Percentiles rank a stretch among this genome's conserved stretches.
Evolutionary conservation across 2,329 filamentous ascomycete species (phyloP).

Genomic region (Thelonectria blattea): DNA sequence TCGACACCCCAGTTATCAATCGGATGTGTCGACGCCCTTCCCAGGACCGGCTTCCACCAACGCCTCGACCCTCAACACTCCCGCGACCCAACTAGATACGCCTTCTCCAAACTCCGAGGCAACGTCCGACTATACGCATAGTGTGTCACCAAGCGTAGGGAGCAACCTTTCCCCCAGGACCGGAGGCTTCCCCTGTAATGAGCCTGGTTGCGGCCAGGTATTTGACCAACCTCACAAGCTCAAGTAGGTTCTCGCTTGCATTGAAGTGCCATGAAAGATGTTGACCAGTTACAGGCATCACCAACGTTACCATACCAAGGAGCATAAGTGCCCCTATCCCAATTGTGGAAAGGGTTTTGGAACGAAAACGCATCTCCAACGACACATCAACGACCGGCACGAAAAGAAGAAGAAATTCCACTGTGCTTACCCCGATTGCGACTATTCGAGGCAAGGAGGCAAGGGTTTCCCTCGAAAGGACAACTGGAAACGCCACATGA

Average conservation of each 20-base stretch:
- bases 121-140: conserved; percentile 44
- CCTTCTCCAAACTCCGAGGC: conserved; percentile 49
- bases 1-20: conserved; percentile 44
- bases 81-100: conserved; percentile 53
- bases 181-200: conserved; percentile 43
- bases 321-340: conserved; percentile 61
- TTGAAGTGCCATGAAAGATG: background rate
- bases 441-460: conserved; percentile 62
- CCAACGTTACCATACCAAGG: conserved; percentile 65
- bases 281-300: conserved; percentile 54
- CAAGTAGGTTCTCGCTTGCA: conserved; percentile 51
- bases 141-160: conserved; percentile 43
- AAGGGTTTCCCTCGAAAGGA: conserved; percentile 67
- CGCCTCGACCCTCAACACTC: conserved; percentile 52
- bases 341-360: conserved; percentile 63
- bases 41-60: conserved; percentile 48
- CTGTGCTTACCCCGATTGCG: conserved; percentile 59
- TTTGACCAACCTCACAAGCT: conserved; percentile 67
- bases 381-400: conserved; percentile 68
- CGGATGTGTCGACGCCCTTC: conserved; percentile 52
- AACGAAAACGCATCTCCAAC: conserved; percentile 66
- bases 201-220: conserved; percentile 46
- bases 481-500: conserved; percentile 68
- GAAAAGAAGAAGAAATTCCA: conserved; percentile 65
- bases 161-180: conserved; percentile 38